A percentile compares a stretch with the other conserved stretches of the same genome.
Conservation (phyloP, 495 filamentous ascomycete genomes). For the Tuber umbilicatum region DNA sequence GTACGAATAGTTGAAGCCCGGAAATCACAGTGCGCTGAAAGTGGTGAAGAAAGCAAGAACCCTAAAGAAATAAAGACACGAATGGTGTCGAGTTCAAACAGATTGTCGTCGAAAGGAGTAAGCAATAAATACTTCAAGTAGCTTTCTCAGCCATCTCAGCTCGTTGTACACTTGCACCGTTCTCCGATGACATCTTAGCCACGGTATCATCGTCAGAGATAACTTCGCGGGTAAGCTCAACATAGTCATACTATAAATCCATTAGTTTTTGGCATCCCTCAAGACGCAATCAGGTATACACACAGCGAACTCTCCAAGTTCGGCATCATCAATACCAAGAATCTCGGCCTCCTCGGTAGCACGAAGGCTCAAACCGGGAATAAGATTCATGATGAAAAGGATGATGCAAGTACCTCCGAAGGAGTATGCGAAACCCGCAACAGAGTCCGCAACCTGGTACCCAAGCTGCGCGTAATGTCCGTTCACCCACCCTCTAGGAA, state of each 20-base stretch:
- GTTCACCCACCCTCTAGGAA: slow-evolving; percentile 86
- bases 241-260: slow-evolving; percentile 68
- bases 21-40: not conserved
- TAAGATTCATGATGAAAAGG: slow-evolving; percentile 76
- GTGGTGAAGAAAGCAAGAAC: not conserved
- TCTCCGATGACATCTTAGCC: slow-evolving; percentile 35
- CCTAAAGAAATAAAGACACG: not conserved
- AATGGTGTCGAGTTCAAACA: not conserved
- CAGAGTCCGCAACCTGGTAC: slow-evolving; percentile 82
- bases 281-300: slow-evolving; percentile 8
- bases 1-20: not conserved
- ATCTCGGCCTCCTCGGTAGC: slow-evolving; percentile 79
- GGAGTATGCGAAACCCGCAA: slow-evolving; percentile 75
- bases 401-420: slow-evolving; percentile 82
- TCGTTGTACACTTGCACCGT: not conserved
- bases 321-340: slow-evolving; percentile 85
- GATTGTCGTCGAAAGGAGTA: not conserved
- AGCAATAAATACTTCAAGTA: not conserved
- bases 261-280: slow-evolving; percentile 1
- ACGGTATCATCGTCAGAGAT: slow-evolving; percentile 52
- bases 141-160: not conserved
- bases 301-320: slow-evolving; percentile 89
- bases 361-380: slow-evolving; percentile 76
- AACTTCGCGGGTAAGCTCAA: slow-evolving; percentile 83
- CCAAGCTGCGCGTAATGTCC: slow-evolving; percentile 81